Evolutionary conservation across 163 green algal species (phyloP).

Genomic region (Botryococcus braunii): DNA sequence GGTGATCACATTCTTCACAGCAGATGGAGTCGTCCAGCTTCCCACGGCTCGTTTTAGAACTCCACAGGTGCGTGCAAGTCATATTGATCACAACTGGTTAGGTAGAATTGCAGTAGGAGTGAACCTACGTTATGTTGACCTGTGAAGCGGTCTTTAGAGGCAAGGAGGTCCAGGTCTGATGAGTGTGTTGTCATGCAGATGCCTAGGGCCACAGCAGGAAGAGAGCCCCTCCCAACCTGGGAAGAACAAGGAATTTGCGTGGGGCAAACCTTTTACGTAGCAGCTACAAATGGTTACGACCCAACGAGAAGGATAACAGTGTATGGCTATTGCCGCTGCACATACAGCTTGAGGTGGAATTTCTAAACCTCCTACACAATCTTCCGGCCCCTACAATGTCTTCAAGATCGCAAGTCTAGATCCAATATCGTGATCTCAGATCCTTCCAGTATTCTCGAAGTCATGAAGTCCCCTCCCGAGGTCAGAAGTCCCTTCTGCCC

Average conservation of each 20-base stretch:
- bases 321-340: constrained; percentile 65
- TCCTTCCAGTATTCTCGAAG: not conserved
- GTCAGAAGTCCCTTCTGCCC: not conserved
- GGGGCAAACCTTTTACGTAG: not conserved
- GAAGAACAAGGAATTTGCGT: not conserved
- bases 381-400: not conserved
- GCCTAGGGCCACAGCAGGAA: not conserved
- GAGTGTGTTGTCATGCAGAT: not conserved
- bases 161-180: not conserved
- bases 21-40: constrained; percentile 14
- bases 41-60: not conserved
- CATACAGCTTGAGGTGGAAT: constrained; percentile 27
- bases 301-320: constrained; percentile 47
- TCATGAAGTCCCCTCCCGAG: not conserved
- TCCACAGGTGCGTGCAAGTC: constrained; percentile 1
- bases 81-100: not conserved
- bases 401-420: not conserved
- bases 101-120: not conserved
- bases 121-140: not conserved
- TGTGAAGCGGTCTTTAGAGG: not conserved
- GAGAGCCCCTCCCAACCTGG: not conserved
- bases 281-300: constrained; percentile 68
- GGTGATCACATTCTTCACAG: constrained; percentile 17
- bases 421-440: not conserved
- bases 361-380: constrained; percentile 11